These are phyloP conservation scores for Oryza nivara DNA, from an alignment of 176 grass and related monocot genomes.

Conservation along the genomic window DNA sequence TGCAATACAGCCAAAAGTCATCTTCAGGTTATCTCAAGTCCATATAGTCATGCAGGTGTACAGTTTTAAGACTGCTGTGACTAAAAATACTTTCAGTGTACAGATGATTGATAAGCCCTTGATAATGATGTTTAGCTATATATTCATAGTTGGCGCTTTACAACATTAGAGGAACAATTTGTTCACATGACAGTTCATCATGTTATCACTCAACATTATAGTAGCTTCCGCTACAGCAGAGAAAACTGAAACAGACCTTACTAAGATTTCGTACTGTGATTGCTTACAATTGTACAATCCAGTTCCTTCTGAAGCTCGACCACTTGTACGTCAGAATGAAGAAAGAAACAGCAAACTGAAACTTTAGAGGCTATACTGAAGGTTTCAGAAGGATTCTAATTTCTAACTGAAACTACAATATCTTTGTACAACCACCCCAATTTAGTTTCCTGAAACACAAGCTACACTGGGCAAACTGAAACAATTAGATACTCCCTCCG, in stretches of 20 bases:
- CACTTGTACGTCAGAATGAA: no score
- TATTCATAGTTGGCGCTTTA: neutral
- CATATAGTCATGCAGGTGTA: no score
- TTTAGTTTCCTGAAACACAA: conserved; percentile 7
- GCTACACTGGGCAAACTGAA: neutral
- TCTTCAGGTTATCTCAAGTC: neutral
- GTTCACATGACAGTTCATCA: neutral
- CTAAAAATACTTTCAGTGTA: neutral
- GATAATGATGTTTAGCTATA: no score
- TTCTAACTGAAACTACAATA: neutral
- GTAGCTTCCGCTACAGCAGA: no score
- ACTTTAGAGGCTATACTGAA: neutral
- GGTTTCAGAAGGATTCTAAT: neutral
- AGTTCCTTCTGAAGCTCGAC: no score
- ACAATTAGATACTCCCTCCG: neutral
- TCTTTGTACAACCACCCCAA: neutral
- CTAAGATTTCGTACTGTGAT: no score
- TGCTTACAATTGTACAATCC: no score
- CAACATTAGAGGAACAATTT: neutral
- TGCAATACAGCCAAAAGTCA: no score
- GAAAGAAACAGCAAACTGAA: neutral
- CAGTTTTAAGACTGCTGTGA: no score
- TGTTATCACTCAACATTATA: neutral
- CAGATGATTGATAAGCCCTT: neutral
- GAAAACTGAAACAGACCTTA: no score